These are phyloP conservation scores for Nothophoma quercina DNA, from an alignment of 2,329 filamentous ascomycete species.

Conservation along the genomic window DNA sequence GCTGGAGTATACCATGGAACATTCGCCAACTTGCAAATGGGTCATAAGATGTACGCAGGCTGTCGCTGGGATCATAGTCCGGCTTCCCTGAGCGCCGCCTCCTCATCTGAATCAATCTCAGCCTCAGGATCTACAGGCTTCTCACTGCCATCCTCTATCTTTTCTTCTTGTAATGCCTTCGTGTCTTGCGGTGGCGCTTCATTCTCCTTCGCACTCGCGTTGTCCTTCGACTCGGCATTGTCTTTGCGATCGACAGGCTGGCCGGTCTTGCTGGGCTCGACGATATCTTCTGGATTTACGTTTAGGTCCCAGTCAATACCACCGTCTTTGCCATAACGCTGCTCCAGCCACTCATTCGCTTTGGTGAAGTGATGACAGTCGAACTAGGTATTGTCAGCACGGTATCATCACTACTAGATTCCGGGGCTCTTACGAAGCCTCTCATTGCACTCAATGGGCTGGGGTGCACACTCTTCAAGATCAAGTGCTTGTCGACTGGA, in stretches of 20 bases:
- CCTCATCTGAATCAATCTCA: constrained; percentile 18
- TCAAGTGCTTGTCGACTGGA: constrained; percentile 76
- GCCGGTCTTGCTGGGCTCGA: constrained; percentile 27
- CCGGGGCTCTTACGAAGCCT: constrained; percentile 70
- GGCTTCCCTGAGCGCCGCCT: constrained; percentile 14
- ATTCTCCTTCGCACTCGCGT: constrained; percentile 9
- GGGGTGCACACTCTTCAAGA: constrained; percentile 88
- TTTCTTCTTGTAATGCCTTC: background rate
- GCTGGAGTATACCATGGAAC: no score
- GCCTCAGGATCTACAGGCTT: constrained; percentile 7
- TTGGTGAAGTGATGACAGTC: constrained; percentile 82
- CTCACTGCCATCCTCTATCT: background rate
- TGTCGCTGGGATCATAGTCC: no score
- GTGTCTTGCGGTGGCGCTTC: background rate
- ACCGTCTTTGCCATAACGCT: constrained; percentile 79
- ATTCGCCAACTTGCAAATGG: no score
- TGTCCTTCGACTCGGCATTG: background rate
- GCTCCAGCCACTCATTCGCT: constrained; percentile 83
- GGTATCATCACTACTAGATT: no score
- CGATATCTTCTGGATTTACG: constrained; percentile 50
- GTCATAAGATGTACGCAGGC: no score
- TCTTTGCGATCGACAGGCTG: constrained; percentile 28
- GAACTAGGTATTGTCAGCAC: constrained; percentile 60
- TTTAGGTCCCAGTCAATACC: constrained; percentile 85
- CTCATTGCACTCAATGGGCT: constrained; percentile 85